Evolutionary conservation across 148 eudicot species (phyloP).

Genomic region (Amaranthus hypochondriacus): DNA sequence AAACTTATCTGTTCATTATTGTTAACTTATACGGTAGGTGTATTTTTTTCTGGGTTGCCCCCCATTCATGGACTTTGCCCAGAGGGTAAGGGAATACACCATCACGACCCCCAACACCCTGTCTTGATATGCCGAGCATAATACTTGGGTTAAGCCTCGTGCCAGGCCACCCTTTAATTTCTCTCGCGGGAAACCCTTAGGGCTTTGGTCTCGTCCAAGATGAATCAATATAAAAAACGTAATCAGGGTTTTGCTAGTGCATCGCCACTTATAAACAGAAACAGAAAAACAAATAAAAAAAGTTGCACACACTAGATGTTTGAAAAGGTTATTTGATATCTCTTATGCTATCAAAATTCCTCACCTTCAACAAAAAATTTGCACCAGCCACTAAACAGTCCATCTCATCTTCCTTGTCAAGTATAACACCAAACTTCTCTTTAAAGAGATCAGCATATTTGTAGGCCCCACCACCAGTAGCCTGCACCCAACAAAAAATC

Average conservation of each 20-base stretch:
- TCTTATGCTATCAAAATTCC: constrained; percentile 10
- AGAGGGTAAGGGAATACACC: too few species aligned
- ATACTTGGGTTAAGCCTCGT: too few species aligned
- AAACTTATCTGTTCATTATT: background rate
- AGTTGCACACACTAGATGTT: background rate
- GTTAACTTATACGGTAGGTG: too few species aligned
- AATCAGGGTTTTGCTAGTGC: background rate
- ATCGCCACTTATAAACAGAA: background rate
- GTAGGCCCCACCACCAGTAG: constrained; percentile 96
- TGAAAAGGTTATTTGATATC: background rate
- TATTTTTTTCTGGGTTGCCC: too few species aligned
- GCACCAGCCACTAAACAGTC: constrained; percentile 84
- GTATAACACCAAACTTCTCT: constrained; percentile 65
- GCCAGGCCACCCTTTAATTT: too few species aligned
- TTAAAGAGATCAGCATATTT: constrained; percentile 75
- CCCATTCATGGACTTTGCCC: too few species aligned
- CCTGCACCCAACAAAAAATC: constrained; percentile 47
- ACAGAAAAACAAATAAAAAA: background rate
- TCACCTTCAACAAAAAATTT: constrained; percentile 85
- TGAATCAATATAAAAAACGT: background rate
- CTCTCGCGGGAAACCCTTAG: background rate
- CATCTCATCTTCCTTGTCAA: constrained; percentile 97
- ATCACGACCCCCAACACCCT: too few species aligned
- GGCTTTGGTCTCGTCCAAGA: background rate
- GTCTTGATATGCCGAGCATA: too few species aligned